Conservation (phyloP, 768 basidiomycete species). For the Leccinum incarnatum region DNA sequence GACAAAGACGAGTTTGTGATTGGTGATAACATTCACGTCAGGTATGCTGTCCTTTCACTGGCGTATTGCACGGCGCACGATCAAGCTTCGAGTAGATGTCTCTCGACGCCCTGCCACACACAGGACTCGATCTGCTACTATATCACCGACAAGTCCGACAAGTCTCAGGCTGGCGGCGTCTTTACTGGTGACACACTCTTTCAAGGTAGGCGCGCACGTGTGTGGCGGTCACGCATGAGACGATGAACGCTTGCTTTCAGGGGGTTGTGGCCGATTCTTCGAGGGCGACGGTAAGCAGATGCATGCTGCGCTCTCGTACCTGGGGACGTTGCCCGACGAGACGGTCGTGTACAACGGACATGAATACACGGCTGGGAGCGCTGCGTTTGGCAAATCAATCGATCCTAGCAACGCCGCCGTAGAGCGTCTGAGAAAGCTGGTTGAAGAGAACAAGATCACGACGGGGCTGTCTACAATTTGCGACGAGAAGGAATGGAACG, state of each 20-base stretch:
- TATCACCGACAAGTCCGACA: constrained; percentile 49
- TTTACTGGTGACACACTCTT: constrained; percentile 97
- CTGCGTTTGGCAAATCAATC: constrained; percentile 66
- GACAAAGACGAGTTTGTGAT: constrained; percentile 80
- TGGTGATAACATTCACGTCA: constrained; percentile 61
- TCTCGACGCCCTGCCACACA: constrained; percentile 92
- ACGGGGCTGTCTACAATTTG: constrained; percentile 86
- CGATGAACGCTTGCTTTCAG: constrained; percentile 34
- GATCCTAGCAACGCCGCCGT: constrained; percentile 64
- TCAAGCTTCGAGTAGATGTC: constrained; percentile 48
- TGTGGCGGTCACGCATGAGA: neutral
- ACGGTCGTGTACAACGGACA: constrained; percentile 89
- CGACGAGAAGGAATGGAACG: constrained; percentile 94
- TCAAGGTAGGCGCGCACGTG: constrained; percentile 30
- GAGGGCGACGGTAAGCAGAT: constrained; percentile 82
- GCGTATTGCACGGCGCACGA: neutral
- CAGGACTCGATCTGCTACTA: constrained; percentile 95
- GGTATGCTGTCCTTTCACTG: constrained; percentile 36
- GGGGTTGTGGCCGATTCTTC: constrained; percentile 92
- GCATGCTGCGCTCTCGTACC: constrained; percentile 65
- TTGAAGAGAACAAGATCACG: constrained; percentile 57
- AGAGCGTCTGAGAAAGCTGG: constrained; percentile 54
- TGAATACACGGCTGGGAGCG: constrained; percentile 80
- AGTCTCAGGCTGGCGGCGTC: constrained; percentile 63
- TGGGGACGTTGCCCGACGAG: constrained; percentile 71